A percentile compares a stretch with the other conserved stretches of the same genome.
Evolutionary conservation across 202 grass and related monocot genomes (phyloP).

Genomic region (Bolboschoenoplectus hybrid): DNA sequence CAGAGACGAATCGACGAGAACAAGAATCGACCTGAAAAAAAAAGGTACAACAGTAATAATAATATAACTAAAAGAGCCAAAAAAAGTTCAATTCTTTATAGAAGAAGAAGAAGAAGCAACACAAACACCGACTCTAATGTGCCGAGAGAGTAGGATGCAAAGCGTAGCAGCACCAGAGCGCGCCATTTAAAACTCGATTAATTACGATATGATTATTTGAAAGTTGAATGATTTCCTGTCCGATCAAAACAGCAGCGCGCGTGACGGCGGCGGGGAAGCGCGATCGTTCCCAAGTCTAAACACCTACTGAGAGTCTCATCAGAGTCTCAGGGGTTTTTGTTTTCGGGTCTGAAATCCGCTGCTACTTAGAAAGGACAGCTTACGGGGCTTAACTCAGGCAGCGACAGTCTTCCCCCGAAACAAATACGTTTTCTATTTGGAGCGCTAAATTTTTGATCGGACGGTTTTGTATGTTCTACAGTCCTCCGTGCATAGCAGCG

Average conservation of each 20-base stretch:
- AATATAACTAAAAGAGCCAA: neutral
- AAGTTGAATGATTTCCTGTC: neutral
- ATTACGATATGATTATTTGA: neutral
- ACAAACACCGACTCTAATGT: neutral
- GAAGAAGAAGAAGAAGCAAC: neutral
- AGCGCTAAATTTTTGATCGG: neutral
- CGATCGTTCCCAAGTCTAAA: neutral
- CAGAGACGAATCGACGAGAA: conserved; percentile 22
- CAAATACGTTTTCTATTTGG: neutral
- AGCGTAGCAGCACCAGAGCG: conserved; percentile 32
- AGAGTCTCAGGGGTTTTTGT: too few species aligned
- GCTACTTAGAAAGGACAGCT: too few species aligned
- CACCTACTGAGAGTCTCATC: neutral
- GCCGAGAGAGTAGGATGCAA: conserved; percentile 28
- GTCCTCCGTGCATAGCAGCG: neutral
- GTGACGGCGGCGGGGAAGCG: conserved; percentile 19
- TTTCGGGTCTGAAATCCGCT: too few species aligned
- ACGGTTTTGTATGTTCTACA: neutral
- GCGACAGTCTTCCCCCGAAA: neutral
- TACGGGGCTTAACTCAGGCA: neutral
- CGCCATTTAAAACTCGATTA: conserved; percentile 5
- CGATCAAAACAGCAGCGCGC: conserved; percentile 1
- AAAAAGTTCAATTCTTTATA: neutral
- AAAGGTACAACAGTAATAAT: neutral
- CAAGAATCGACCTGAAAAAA: conserved; percentile 14